Percentiles rank a stretch among this genome's conserved stretches.
Evolutionary conservation across 108 stramenopile genomes (phyloP).

Genomic region (Skeletonema grethae): DNA sequence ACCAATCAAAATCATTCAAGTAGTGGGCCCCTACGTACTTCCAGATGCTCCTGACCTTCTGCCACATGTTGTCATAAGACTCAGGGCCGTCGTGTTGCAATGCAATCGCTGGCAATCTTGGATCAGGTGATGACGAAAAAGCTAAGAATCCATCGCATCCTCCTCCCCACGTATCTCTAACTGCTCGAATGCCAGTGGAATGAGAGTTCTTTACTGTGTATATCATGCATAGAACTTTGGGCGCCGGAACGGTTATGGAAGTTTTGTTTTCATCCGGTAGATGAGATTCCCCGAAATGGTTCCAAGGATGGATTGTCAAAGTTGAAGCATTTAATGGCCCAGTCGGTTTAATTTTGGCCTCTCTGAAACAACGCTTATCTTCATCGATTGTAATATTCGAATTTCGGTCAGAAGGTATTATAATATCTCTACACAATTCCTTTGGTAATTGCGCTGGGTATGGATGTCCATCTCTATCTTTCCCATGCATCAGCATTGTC

Average conservation of each 20-base stretch:
- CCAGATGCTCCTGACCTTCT: slow-evolving; percentile 83
- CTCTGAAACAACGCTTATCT: slow-evolving; percentile 42
- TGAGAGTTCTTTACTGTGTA: slow-evolving; percentile 70
- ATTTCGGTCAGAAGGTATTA: slow-evolving; percentile 21
- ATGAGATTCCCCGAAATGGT: neutral
- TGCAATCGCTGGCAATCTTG: slow-evolving; percentile 51
- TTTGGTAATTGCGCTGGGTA: slow-evolving; percentile 63
- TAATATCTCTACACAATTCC: slow-evolving; percentile 64
- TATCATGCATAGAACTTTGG: slow-evolving; percentile 72
- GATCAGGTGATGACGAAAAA: slow-evolving; percentile 66
- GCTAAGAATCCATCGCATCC: slow-evolving; percentile 93
- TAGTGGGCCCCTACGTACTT: slow-evolving; percentile 85
- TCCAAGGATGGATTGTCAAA: neutral
- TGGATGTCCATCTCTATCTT: slow-evolving; percentile 63
- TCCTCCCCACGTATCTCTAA: slow-evolving; percentile 66
- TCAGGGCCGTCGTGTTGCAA: slow-evolving; percentile 66
- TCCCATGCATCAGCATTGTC: slow-evolving; percentile 62
- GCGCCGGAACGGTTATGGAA: slow-evolving; percentile 29
- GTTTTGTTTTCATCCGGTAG: neutral
- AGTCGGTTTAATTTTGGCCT: slow-evolving; percentile 33
- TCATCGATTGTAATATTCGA: slow-evolving; percentile 17
- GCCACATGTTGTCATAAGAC: slow-evolving; percentile 86
- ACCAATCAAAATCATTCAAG: slow-evolving; percentile 85
- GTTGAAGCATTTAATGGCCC: slow-evolving; percentile 34
- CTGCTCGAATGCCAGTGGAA: slow-evolving; percentile 61